These are phyloP conservation scores for Cyanidiococcus yangmingshanensis DNA, from an alignment of 23 red algal genomes.

Conservation along the genomic window DNA sequence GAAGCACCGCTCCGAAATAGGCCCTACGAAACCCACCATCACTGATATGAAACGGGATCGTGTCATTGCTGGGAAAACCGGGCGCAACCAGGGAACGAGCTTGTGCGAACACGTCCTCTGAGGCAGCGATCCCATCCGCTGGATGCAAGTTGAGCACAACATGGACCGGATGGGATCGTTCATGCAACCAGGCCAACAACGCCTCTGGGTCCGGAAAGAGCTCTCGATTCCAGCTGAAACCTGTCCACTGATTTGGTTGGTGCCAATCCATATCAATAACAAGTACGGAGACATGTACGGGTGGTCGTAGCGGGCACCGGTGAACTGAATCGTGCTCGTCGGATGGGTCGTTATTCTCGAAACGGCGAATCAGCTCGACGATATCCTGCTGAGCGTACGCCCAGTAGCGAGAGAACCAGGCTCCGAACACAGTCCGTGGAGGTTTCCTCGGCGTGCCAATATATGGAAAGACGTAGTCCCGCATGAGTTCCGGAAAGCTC, in stretches of 20 bases:
- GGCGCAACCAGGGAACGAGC: neutral
- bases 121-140: conserved; percentile 24
- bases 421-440: conserved; percentile 5
- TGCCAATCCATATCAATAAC: conserved; percentile 39
- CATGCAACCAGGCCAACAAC: conserved; percentile 23
- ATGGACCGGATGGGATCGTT: neutral
- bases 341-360: neutral
- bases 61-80: neutral
- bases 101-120: conserved; percentile 9
- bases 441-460: neutral
- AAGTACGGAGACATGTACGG: conserved; percentile 13
- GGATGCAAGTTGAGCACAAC: conserved; percentile 27
- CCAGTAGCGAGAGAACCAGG: conserved; percentile 31
- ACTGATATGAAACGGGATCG: conserved; percentile 22
- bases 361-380: neutral
- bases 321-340: neutral
- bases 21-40: conserved; percentile 16
- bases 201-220: conserved; percentile 27
- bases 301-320: neutral
- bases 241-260: conserved; percentile 26
- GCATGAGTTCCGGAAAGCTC: conserved; percentile 4
- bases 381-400: conserved; percentile 10
- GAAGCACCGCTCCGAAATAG: conserved; percentile 18
- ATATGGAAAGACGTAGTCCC: conserved; percentile 25
- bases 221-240: conserved; percentile 33